Conservation (phyloP, 306 rosid genomes). For the Ceratonia siliqua region DNA sequence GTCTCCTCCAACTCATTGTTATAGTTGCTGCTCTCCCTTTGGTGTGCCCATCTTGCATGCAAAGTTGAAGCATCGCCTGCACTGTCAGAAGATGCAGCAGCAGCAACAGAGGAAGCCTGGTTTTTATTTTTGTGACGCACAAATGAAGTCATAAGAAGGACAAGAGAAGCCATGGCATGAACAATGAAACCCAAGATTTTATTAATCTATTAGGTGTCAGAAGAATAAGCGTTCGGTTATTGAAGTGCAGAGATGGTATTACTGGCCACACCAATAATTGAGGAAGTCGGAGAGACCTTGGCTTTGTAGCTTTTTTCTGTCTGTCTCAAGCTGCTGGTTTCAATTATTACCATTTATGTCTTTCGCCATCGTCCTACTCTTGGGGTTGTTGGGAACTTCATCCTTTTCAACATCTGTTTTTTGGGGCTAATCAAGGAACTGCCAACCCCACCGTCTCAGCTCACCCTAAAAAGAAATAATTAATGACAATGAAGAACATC, state of each 20-base stretch:
- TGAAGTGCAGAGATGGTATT: background rate
- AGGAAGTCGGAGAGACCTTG: background rate
- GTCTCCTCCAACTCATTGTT: background rate
- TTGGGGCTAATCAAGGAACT: conserved; percentile 27
- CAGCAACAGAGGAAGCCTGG: background rate
- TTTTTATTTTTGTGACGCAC: background rate
- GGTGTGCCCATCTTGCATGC: background rate
- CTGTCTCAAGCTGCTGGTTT: background rate
- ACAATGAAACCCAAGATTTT: background rate
- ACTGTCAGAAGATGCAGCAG: background rate
- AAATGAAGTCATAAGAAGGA: conserved; percentile 10
- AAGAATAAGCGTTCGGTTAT: background rate
- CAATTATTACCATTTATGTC: background rate
- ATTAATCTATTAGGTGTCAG: background rate
- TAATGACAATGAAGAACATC: background rate
- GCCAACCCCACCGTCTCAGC: background rate
- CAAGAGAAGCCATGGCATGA: conserved; percentile 32
- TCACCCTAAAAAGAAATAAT: background rate
- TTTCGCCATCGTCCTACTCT: background rate
- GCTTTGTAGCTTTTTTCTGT: background rate
- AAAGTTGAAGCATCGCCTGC: background rate
- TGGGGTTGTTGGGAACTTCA: conserved; percentile 10
- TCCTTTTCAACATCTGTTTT: conserved; percentile 5
- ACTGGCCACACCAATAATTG: background rate
- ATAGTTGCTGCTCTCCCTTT: background rate